Conservation (phyloP, 2,329 filamentous ascomycete species). For the Metarhizium rileyi region DNA sequence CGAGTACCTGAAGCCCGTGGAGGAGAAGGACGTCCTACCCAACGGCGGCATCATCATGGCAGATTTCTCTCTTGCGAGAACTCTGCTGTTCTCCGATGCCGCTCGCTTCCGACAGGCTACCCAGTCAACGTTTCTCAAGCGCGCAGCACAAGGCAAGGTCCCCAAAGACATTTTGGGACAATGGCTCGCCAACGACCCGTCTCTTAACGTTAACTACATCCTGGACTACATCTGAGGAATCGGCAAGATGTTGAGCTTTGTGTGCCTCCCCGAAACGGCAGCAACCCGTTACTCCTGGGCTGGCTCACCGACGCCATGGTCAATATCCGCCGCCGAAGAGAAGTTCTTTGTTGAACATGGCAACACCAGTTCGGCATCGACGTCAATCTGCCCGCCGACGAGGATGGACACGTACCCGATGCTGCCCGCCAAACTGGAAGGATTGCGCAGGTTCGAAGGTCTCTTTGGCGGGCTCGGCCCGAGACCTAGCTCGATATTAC, state of each 20-base stretch:
- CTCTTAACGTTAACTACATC: too few relatives aligned
- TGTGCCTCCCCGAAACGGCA: constrained; percentile 43
- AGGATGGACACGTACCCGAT: constrained; percentile 14
- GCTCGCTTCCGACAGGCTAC: constrained; percentile 45
- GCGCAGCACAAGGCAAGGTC: constrained; percentile 53
- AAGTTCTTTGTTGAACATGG: constrained; percentile 57
- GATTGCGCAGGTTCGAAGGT: constrained; percentile 26
- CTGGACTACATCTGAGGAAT: constrained; percentile 61
- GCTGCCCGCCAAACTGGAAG: constrained; percentile 27
- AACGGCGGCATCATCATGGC: not conserved
- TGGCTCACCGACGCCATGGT: constrained; percentile 55
- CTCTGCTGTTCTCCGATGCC: constrained; percentile 42
- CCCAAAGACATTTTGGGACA: constrained; percentile 44
- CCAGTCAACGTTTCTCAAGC: constrained; percentile 54
- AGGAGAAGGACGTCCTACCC: not conserved
- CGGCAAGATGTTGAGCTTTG: constrained; percentile 52
- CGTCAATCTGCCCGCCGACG: constrained; percentile 26
- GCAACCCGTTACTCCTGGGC: constrained; percentile 45
- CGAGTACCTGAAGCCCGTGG: not conserved
- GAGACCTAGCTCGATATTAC: constrained; percentile 31
- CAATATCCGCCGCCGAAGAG: constrained; percentile 58
- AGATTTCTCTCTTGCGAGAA: constrained; percentile 38
- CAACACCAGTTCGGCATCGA: constrained; percentile 48
- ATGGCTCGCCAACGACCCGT: constrained; percentile 64
- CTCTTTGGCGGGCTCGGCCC: constrained; percentile 47